Evolutionary conservation across 768 basidiomycete species (phyloP), one percentile per base, ranked within the genome.

Genomic region (Amanita molliuscula): DNA sequence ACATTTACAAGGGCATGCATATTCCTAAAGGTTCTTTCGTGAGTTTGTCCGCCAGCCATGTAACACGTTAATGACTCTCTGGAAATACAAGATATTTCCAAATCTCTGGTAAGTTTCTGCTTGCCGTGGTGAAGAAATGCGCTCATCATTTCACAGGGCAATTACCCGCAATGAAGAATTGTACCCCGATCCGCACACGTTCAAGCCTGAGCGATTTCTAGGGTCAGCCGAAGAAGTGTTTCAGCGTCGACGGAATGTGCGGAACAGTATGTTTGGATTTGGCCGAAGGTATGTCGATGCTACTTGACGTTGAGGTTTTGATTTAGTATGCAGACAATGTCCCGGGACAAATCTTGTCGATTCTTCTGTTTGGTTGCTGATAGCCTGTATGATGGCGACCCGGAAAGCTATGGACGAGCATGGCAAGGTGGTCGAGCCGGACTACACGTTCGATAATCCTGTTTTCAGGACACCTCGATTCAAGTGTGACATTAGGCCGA

Each of bases 261-360:
- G 59, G 18, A 63, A 61, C 43, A 67, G 65, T 58, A 65, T 68
- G 3, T 71, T 71, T 53, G 69, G 69, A 15, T 71, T 69, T 52
- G 69, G 69, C n/a, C 59, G 69, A 53, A 66, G 69, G 69, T 70
- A 40, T 26, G 65, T 59, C 40, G 16, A n/a, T 44, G 15, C 38
- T 11, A 7, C 33, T 1, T 34, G 26, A 18, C 4, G 41, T 18
- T 40, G 31, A 13, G 31, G 13, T 4, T 31, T 31, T 13, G 11
- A 31, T 31, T 31, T 13, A 31, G 11, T 15, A 20, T 42, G 10
- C 53, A 79, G 81, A 47, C 73, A 72, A 31, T 86, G 84, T 60
- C 84, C 84, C 0, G 84, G 84, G 15, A 56, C 62, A 31, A 65
- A 82, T 59, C 72, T 86, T 28, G 77, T 78, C 51, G 84, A 86